Evolutionary conservation across 768 basidiomycete genomes (phyloP), one percentile per base, ranked within the genome.

Genomic region (Tylopilus vinaceipallidus): DNA sequence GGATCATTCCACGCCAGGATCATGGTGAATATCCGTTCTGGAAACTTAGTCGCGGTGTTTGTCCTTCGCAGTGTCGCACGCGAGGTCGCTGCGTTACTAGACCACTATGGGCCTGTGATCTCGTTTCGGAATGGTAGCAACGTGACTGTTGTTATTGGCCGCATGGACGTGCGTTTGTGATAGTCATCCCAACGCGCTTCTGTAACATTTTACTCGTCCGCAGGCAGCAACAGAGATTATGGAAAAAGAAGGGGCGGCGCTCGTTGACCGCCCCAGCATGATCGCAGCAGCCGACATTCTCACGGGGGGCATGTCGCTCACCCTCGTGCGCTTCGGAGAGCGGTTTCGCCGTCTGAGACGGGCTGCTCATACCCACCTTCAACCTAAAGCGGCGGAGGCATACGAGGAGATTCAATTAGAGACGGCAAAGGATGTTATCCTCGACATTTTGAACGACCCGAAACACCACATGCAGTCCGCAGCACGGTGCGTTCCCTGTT

Each of bases 171-270:
- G 55, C 6, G 55, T n/a, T 1, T 13, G 29, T 9, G 6, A 2
- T 34, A 52, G 29, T 44, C 12, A 27, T 11, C 14, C 12, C 13
- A 11, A 12, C 11, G 16, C 43, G 14, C 6, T 26, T 71, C 37
- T 67, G n/a, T n/a, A n/a, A n/a, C n/a, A n/a, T n/a, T n/a, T n/a
- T n/a, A n/a, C n/a, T n/a, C n/a, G n/a, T n/a, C n/a, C n/a, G n/a
- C n/a, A 82, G 61, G 80, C 78, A 6, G 77, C 79, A 0, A 68
- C 75, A 1, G 79, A 83, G 11, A 76, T 83, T 36, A 78, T 83
- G 80, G 81, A 83, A 61, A 78, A 78, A 47, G 76, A 79, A 49
- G 81, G 81, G 0, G 73, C 72, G 0, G 58, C 67, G 0, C 65
- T 78, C 12, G 75, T 68, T 0, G 81, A 83, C 55, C 65, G 82